Conservation (phyloP, 2,329 filamentous ascomycete species). For the Shiraia sp. region DNA sequence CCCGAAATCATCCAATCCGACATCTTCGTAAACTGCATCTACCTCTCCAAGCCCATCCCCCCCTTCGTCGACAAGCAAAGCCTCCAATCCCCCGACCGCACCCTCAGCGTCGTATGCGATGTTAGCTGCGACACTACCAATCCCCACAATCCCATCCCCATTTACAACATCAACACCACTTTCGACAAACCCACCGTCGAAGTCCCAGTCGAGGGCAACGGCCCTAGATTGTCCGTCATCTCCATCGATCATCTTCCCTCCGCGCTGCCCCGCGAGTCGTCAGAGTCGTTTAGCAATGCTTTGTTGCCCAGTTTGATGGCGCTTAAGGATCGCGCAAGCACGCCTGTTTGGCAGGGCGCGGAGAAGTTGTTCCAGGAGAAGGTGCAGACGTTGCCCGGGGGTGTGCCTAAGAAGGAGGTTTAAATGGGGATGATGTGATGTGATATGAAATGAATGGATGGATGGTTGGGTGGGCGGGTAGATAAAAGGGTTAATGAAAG, state of each 20-base stretch:
- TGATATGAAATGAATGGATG: too few species aligned
- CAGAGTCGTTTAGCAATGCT: conserved; percentile 79
- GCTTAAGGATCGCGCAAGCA: conserved; percentile 73
- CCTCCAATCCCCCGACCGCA: conserved; percentile 69
- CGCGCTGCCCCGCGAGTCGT: conserved; percentile 82
- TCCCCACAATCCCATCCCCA: conserved; percentile 73
- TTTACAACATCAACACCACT: conserved; percentile 83
- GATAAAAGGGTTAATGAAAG: too few species aligned
- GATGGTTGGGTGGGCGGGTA: too few species aligned
- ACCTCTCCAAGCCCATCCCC: conserved; percentile 76
- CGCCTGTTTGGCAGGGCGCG: conserved; percentile 81
- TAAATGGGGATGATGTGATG: conserved; percentile 8
- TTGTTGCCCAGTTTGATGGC: conserved; percentile 77
- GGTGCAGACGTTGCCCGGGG: conserved; percentile 68
- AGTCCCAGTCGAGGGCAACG: conserved; percentile 63
- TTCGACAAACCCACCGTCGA: conserved; percentile 86
- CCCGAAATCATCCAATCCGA: conserved; percentile 71
- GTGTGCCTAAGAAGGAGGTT: conserved; percentile 33
- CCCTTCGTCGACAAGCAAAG: conserved; percentile 77
- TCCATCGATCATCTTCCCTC: conserved; percentile 56
- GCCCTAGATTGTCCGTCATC: conserved; percentile 74
- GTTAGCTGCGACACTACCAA: conserved; percentile 70
- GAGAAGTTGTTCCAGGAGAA: conserved; percentile 85
- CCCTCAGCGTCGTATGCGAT: conserved; percentile 67
- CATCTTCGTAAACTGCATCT: conserved; percentile 64